Evolutionary conservation across 768 basidiomycete species (phyloP), one percentile per base, ranked within the genome.

Genomic region (Rhizopogon rudus): DNA sequence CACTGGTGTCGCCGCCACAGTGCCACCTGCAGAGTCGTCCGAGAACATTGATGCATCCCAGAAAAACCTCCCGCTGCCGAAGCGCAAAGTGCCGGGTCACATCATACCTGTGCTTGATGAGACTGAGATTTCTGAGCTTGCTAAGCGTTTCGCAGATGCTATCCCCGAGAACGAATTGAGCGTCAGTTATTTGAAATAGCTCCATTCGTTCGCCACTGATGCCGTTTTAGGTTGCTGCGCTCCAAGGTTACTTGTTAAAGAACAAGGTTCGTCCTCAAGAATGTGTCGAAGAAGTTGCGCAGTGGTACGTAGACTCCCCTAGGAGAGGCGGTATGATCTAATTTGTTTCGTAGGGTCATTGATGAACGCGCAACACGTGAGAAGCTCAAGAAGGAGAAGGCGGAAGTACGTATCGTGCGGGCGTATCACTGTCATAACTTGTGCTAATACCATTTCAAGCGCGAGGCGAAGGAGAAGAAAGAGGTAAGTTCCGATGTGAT

Each of bases 191-290:
- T 51, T 46, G 14, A 39, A 29, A 50, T 51, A 4, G 41, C 17
- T 44, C 20, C 28, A 33, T 45, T 17, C 14, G 14, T 40, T 45
- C 20, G 14, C 20, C 33, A 22, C 44, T 61, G 44, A 59, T 25
- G 25, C 40, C 35, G 44, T 37, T 54, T 33, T 63, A 91, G 89
- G 89, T 93, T 55, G 91, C 91, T 28, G 77, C 81, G 46, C 78
- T 93, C 60, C 91, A 93, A 75, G 91, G 91, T 2, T 93, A 93
- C 67, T 77, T 93, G 40, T 76, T 92, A 55, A 89, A 88, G 79
- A 93, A 93, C 71, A 92, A 93, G 79, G 86, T 91, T 12, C 84
- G 91, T n/a, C 91, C 91, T 40, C 79, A 81, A 57, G 88, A 93
- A 69, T 89, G 86, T 59, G 91, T 93, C 8, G 85, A 86, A 5